These are phyloP conservation scores for Aspergillus sp. DNA, from an alignment of 2,329 filamentous ascomycete genomes.

Conservation along the genomic window DNA sequence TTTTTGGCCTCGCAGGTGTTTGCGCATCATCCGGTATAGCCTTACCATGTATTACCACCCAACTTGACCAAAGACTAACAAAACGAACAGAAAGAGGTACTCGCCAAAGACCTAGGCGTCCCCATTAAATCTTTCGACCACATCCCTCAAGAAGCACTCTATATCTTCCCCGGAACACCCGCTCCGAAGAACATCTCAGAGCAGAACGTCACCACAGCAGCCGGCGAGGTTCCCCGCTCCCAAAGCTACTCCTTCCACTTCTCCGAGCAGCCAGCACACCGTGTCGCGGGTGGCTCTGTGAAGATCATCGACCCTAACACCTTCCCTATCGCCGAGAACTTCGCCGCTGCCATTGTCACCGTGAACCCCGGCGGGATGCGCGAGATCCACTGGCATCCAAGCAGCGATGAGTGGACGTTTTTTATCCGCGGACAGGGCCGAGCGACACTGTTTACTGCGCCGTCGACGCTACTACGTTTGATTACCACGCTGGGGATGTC, in stretches of 20 bases:
- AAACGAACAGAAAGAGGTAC: conserved; percentile 34
- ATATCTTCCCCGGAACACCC: conserved; percentile 65
- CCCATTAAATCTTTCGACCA: conserved; percentile 49
- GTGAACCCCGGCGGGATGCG: conserved; percentile 65
- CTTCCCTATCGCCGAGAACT: conserved; percentile 64
- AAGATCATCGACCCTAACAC: conserved; percentile 69
- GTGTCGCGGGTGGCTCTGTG: conserved; percentile 60
- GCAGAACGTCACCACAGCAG: conserved; percentile 52
- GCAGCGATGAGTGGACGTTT: conserved; percentile 6
- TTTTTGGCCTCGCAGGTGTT: conserved; percentile 61
- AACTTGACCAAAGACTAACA: background rate
- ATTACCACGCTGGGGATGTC: conserved; percentile 67
- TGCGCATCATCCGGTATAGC: conserved; percentile 25
- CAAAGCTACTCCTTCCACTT: conserved; percentile 62
- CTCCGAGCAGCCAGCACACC: conserved; percentile 59
- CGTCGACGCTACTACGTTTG: conserved; percentile 65
- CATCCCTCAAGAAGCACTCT: conserved; percentile 59
- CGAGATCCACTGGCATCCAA: conserved; percentile 34
- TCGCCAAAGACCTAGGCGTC: conserved; percentile 49
- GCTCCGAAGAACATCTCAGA: conserved; percentile 56
- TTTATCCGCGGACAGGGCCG: conserved; percentile 28
- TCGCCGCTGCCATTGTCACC: conserved; percentile 63
- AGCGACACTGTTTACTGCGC: conserved; percentile 64
- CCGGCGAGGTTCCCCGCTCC: conserved; percentile 58
- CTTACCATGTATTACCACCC: background rate